phyloP scores from a whole-genome alignment of 352 stramenopile species.

The Phytophthora citrophthora region DNA sequence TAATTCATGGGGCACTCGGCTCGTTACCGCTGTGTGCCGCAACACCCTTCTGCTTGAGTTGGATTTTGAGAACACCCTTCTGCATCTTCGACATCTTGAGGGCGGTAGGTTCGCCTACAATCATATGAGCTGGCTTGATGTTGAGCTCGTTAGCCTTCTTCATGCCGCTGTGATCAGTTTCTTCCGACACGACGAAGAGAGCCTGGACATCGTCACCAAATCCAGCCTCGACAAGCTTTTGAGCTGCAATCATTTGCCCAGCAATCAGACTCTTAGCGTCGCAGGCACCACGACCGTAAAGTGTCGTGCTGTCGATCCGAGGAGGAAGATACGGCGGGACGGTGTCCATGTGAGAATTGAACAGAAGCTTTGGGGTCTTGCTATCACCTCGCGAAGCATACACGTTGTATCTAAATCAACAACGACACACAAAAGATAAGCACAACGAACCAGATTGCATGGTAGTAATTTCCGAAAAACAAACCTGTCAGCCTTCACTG shows the following conservation, averaged over 20 bases:
- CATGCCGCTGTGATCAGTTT: conserved; percentile 90
- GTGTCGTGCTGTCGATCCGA: conserved; percentile 65
- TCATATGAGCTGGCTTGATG: conserved; percentile 70
- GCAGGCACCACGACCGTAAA: conserved; percentile 82
- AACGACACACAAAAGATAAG: conserved; percentile 4
- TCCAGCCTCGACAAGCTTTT: conserved; percentile 67
- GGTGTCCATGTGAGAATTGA: conserved; percentile 91
- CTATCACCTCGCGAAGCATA: conserved; percentile 68
- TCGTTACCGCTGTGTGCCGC: conserved; percentile 77
- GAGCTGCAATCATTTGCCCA: conserved; percentile 81
- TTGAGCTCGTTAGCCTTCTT: conserved; percentile 87
- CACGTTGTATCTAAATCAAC: conserved; percentile 68
- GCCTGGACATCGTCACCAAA: conserved; percentile 69
- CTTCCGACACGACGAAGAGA: conserved; percentile 88
- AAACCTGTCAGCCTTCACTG: conserved; percentile 65
- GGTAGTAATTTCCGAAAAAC: not conserved
- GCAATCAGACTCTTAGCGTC: conserved; percentile 87
- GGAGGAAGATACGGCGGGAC: conserved; percentile 74
- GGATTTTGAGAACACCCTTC: conserved; percentile 89
- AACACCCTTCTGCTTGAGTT: conserved; percentile 71
- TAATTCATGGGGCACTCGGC: not conserved
- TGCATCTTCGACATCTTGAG: conserved; percentile 87
- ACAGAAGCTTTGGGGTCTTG: conserved; percentile 66
- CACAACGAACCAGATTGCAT: not conserved
- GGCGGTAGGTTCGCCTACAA: conserved; percentile 84